Percentiles rank a stretch among this genome's conserved stretches.
Conservation (phyloP, 169 alveolate genomes). For the Cryptosporidium bovis region DNA sequence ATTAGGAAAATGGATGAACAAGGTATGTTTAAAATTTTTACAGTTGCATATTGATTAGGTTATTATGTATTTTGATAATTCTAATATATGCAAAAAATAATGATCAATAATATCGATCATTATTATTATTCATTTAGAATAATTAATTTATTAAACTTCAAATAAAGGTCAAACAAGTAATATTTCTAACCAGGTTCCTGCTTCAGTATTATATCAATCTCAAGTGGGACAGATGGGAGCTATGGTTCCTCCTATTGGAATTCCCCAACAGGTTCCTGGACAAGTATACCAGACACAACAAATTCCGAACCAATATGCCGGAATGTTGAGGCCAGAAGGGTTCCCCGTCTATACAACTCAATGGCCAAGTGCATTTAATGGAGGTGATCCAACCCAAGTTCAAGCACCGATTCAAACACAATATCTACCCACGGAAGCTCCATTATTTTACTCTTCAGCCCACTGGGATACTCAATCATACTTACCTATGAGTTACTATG, state of each 20-base stretch:
- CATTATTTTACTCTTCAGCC: slow-evolving; percentile 64
- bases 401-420: slow-evolving; percentile 64
- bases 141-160: neutral
- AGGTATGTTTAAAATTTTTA: slow-evolving; percentile 23
- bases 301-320: slow-evolving; percentile 20
- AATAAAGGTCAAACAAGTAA: neutral
- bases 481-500: slow-evolving; percentile 64
- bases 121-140: slow-evolving; percentile 4
- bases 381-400: slow-evolving; percentile 72
- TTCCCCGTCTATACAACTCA: slow-evolving; percentile 65
- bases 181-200: slow-evolving; percentile 54
- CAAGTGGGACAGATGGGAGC: slow-evolving; percentile 44
- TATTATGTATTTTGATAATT: too few species aligned
- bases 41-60: neutral
- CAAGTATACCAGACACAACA: slow-evolving; percentile 50
- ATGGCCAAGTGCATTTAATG: slow-evolving; percentile 71
- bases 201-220: slow-evolving; percentile 67
- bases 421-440: slow-evolving; percentile 54
- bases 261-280: slow-evolving; percentile 55
- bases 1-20: slow-evolving; percentile 59
- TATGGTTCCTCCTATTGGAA: slow-evolving; percentile 9
- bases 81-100: neutral
- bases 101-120: neutral
- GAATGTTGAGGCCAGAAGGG: slow-evolving; percentile 61
- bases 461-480: slow-evolving; percentile 74